phyloP scores from a whole-genome alignment of 176 grass and related monocot species.

The Tillandsia fasciculata region DNA sequence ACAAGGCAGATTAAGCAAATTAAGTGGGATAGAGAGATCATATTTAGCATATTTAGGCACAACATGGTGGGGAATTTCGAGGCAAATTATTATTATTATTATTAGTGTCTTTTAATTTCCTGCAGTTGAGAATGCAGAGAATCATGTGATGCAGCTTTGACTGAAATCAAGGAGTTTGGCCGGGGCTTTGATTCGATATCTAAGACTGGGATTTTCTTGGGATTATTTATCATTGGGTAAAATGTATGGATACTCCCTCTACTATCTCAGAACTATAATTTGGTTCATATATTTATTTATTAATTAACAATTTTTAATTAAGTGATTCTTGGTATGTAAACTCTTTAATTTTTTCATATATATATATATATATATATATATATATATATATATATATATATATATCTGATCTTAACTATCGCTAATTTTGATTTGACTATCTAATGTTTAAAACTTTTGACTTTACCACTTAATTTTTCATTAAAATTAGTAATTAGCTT shows the following conservation, averaged over 20 bases:
- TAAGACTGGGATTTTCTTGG: neutral
- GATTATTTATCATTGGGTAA: neutral
- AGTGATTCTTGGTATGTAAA: too few species aligned
- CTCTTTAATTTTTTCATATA: too few species aligned
- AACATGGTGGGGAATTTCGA: neutral
- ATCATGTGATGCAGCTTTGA: slow-evolving; percentile 23
- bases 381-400: too few species aligned
- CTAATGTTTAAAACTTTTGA: too few species aligned
- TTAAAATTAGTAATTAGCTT: too few species aligned
- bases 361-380: too few species aligned
- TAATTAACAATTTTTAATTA: too few species aligned
- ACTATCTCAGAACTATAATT: too few species aligned
- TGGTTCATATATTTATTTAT: too few species aligned
- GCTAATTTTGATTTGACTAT: too few species aligned
- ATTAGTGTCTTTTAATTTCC: neutral
- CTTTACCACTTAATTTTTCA: too few species aligned
- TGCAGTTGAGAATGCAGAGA: neutral
- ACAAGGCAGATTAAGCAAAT: neutral
- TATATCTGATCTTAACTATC: too few species aligned
- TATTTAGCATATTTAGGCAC: neutral
- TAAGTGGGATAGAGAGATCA: neutral
- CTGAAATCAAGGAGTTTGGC: neutral
- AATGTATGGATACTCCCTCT: neutral
- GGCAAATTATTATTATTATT: slow-evolving; percentile 3
- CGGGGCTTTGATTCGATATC: neutral